phyloP scores from a whole-genome alignment of 2,329 filamentous ascomycete genomes.

The Aureobasidium sp. region DNA sequence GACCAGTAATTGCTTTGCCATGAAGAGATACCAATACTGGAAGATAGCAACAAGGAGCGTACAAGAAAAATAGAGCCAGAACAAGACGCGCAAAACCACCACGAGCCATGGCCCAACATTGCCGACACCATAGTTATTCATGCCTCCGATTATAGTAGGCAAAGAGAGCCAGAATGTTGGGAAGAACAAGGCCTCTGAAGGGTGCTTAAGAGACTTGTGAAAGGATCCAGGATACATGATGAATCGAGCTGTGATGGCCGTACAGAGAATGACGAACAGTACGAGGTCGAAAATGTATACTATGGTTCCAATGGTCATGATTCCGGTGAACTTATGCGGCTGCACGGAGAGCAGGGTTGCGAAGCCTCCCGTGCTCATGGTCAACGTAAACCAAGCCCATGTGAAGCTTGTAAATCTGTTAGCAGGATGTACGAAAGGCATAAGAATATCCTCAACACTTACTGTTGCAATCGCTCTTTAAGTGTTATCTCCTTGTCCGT shows the following conservation, averaged over 20 bases:
- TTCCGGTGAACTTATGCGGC: constrained; percentile 41
- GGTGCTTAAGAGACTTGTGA: constrained; percentile 30
- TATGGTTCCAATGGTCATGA: constrained; percentile 45
- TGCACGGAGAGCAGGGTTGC: constrained; percentile 37
- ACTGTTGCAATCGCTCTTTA: constrained; percentile 17
- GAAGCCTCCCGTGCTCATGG: constrained; percentile 44
- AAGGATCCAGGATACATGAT: constrained; percentile 1
- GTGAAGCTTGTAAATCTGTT: constrained; percentile 1
- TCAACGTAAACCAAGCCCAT: constrained; percentile 34
- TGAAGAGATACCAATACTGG: constrained; percentile 34
- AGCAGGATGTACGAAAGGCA: constrained; percentile 16
- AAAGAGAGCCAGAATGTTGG: constrained; percentile 34
- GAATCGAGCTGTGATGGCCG: constrained; percentile 4
- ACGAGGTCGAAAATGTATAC: constrained; percentile 19
- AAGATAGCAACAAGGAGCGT: constrained; percentile 53
- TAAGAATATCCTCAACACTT: neutral
- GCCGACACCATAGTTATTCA: constrained; percentile 58
- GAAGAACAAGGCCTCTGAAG: constrained; percentile 46
- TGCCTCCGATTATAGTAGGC: constrained; percentile 53
- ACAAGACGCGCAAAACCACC: constrained; percentile 54
- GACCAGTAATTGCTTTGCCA: constrained; percentile 6
- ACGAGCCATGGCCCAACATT: constrained; percentile 47
- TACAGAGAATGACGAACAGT: constrained; percentile 14
- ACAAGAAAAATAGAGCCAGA: constrained; percentile 59
- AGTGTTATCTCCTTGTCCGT: constrained; percentile 9